Percentiles rank a stretch among this genome's conserved stretches.
Evolutionary conservation across 352 stramenopile species (phyloP).

Genomic region (Phytopythium helicoides): DNA sequence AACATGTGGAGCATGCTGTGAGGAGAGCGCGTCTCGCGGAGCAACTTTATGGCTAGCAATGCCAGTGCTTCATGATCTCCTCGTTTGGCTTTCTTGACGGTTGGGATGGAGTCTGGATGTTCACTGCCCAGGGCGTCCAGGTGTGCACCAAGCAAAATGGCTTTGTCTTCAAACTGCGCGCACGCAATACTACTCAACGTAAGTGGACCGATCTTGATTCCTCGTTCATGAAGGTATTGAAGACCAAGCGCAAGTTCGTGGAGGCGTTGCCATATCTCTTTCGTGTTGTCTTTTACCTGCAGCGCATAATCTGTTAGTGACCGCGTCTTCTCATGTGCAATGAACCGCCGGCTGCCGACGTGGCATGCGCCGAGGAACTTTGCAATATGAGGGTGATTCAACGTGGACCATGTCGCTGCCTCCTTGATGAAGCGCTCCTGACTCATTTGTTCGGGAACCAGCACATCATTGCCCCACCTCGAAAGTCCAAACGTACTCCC

Average conservation of each 20-base stretch:
- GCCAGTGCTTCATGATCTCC: too few relatives aligned
- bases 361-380: background rate
- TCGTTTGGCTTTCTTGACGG: too few relatives aligned
- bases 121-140: too few relatives aligned
- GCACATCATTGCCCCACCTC: background rate
- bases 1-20: too few relatives aligned
- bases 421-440: background rate
- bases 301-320: background rate
- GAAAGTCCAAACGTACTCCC: background rate
- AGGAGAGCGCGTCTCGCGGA: too few relatives aligned
- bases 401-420: background rate
- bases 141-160: background rate
- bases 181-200: background rate
- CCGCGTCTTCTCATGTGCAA: background rate
- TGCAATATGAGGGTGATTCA: background rate
- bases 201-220: background rate
- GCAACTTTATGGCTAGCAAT: too few relatives aligned
- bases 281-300: background rate
- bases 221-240: background rate
- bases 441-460: background rate
- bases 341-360: background rate
- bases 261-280: background rate
- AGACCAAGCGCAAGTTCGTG: background rate
- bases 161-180: background rate
- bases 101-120: too few relatives aligned